These are phyloP conservation scores for Fusarium austroafricanum DNA, from an alignment of 2,329 filamentous ascomycete genomes.

Conservation along the genomic window DNA sequence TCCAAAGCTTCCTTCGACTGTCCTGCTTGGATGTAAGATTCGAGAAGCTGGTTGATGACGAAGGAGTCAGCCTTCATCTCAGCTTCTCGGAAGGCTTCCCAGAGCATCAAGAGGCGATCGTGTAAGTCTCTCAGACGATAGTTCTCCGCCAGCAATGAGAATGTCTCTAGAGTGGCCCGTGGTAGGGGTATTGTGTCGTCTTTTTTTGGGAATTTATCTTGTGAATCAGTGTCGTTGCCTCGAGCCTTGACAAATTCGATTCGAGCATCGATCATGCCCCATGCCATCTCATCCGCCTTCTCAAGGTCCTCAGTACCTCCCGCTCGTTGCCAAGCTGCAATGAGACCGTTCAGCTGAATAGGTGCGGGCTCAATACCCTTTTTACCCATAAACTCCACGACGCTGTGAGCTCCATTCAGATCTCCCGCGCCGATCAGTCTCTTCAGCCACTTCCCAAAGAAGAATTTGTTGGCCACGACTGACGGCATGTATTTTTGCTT, in stretches of 20 bases:
- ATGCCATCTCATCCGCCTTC: conserved; percentile 75
- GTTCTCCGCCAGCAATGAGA: conserved; percentile 78
- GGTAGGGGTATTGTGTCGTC: conserved; percentile 53
- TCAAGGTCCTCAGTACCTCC: conserved; percentile 64
- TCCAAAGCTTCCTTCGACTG: conserved; percentile 64
- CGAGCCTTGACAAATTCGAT: conserved; percentile 70
- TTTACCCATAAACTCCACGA: conserved; percentile 80
- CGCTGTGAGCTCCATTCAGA: conserved; percentile 75
- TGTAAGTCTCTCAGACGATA: conserved; percentile 73
- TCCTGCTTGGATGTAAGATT: conserved; percentile 71
- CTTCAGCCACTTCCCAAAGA: conserved; percentile 91
- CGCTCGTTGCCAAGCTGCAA: conserved; percentile 80
- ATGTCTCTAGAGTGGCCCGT: conserved; percentile 79
- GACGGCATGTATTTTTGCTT: conserved; percentile 59
- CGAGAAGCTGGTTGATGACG: conserved; percentile 83
- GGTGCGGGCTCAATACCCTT: conserved; percentile 75
- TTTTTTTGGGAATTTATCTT: conserved; percentile 2
- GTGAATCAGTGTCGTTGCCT: conserved; percentile 32
- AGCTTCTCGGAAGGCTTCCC: conserved; percentile 70
- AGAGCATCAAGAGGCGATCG: conserved; percentile 68
- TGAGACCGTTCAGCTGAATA: conserved; percentile 83
- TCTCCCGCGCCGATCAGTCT: conserved; percentile 80
- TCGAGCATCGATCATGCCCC: conserved; percentile 80
- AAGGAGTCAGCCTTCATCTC: conserved; percentile 76
- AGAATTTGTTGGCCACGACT: conserved; percentile 76